Conservation (phyloP, 169 alveolate species). For the Cryptosporidium xiaoi region DNA sequence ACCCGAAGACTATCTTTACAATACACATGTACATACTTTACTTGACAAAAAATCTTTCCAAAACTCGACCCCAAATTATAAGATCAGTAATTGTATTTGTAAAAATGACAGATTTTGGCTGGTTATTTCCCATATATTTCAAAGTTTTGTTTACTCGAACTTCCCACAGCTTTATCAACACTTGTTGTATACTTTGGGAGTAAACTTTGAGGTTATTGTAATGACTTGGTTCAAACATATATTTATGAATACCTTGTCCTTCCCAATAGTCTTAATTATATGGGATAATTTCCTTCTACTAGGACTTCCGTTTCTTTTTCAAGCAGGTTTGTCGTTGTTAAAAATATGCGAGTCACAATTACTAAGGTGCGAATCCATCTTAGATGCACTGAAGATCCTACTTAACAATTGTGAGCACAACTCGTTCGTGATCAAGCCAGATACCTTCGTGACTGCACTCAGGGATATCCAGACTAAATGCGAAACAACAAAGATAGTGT, state of each 20-base stretch:
- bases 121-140: conserved; percentile 55
- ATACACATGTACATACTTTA: neutral
- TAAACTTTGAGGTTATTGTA: conserved; percentile 44
- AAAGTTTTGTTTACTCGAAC: conserved; percentile 53
- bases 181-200: conserved; percentile 37
- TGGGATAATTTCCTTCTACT: conserved; percentile 66
- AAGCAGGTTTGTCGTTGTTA: conserved; percentile 52
- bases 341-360: conserved; percentile 46
- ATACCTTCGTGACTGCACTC: conserved; percentile 13
- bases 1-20: neutral
- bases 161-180: conserved; percentile 68
- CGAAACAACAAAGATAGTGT: conserved; percentile 33
- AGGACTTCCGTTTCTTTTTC: conserved; percentile 68
- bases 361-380: conserved; percentile 4
- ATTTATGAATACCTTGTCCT: conserved; percentile 49
- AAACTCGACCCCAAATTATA: conserved; percentile 4
- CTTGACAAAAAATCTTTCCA: neutral
- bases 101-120: conserved; percentile 36
- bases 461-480: conserved; percentile 34
- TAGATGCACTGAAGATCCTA: conserved; percentile 29
- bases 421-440: conserved; percentile 45
- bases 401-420: conserved; percentile 23
- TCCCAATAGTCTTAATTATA: conserved; percentile 33
- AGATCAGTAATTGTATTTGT: neutral
- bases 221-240: conserved; percentile 54